Evolutionary conservation across 2,329 filamentous ascomycete species (phyloP).

Genomic region (Cyclaneusma minus): DNA sequence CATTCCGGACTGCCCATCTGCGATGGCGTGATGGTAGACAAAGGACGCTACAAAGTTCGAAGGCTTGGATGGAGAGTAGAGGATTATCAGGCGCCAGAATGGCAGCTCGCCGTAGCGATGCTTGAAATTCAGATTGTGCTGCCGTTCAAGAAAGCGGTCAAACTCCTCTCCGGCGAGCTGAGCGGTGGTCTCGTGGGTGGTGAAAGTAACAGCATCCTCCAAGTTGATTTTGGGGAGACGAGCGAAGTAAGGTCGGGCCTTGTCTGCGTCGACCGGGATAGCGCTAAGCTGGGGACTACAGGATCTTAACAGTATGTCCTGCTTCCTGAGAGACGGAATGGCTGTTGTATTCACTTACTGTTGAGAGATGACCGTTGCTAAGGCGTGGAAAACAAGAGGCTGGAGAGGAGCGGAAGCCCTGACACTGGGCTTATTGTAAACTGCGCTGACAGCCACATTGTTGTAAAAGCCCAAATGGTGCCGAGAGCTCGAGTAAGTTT

Average conservation of each 20-base stretch:
- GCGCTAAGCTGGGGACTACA: constrained; percentile 23
- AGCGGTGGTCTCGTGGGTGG: constrained; percentile 6
- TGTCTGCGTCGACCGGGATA: constrained; percentile 24
- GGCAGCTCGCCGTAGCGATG: constrained; percentile 21
- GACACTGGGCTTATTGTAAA: constrained; percentile 22
- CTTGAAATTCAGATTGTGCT: constrained; percentile 21
- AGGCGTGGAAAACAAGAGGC: constrained; percentile 16
- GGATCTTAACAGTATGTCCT: constrained; percentile 15
- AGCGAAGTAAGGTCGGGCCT: constrained; percentile 24
- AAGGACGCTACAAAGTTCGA: constrained; percentile 26
- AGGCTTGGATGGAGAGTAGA: constrained; percentile 14
- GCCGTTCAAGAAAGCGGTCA: constrained; percentile 21
- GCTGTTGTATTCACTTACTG: too few relatives aligned
- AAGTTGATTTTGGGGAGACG: constrained; percentile 27
- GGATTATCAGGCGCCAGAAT: constrained; percentile 27
- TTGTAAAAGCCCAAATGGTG: constrained; percentile 26
- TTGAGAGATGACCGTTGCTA: too few relatives aligned
- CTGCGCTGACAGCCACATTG: constrained; percentile 26
- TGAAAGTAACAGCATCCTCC: constrained; percentile 20
- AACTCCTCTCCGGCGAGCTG: constrained; percentile 22
- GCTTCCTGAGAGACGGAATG: neutral
- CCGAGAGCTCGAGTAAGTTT: constrained; percentile 26
- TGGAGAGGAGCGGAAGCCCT: constrained; percentile 12
- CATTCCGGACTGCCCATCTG: constrained; percentile 30
- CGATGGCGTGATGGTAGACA: constrained; percentile 32